Evolutionary conservation across 768 basidiomycete species (phyloP).

Genomic region (Macrocybe gigantea): DNA sequence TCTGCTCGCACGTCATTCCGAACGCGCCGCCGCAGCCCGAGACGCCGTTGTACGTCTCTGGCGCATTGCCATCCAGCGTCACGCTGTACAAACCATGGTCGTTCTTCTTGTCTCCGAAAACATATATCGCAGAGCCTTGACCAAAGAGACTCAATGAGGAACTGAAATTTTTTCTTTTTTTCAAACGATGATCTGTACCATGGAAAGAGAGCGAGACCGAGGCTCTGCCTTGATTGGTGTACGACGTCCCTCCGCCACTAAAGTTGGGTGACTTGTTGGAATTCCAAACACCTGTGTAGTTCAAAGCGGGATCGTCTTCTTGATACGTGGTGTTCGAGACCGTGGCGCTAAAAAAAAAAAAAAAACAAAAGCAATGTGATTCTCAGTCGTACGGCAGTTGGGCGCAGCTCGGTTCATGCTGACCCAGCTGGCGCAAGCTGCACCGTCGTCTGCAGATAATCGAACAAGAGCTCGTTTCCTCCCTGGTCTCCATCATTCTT

Average conservation of each 20-base stretch:
- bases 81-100: conserved; percentile 41
- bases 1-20: conserved; percentile 39
- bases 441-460: conserved; percentile 33
- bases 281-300: conserved; percentile 33
- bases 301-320: conserved; percentile 33
- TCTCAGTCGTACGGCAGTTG: not conserved
- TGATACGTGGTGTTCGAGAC: conserved; percentile 34
- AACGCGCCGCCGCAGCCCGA: conserved; percentile 44
- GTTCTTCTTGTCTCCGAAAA: conserved; percentile 45
- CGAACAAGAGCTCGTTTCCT: conserved; percentile 33
- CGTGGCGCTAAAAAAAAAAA: conserved; percentile 24
- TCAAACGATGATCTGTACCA: conserved; percentile 17
- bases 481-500: conserved; percentile 24
- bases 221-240: conserved; percentile 34
- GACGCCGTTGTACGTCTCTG: conserved; percentile 29
- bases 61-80: conserved; percentile 27
- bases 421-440: conserved; percentile 40
- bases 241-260: conserved; percentile 38
- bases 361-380: not conserved
- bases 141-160: not conserved
- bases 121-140: conserved; percentile 36
- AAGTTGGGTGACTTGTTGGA: conserved; percentile 37
- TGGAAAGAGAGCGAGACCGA: conserved; percentile 34
- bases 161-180: not conserved
- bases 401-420: conserved; percentile 6